A percentile compares a stretch with the other conserved stretches of the same genome.
Evolutionary conservation across 2,329 filamentous ascomycete species (phyloP).

Genomic region (Verticillium longisporum): DNA sequence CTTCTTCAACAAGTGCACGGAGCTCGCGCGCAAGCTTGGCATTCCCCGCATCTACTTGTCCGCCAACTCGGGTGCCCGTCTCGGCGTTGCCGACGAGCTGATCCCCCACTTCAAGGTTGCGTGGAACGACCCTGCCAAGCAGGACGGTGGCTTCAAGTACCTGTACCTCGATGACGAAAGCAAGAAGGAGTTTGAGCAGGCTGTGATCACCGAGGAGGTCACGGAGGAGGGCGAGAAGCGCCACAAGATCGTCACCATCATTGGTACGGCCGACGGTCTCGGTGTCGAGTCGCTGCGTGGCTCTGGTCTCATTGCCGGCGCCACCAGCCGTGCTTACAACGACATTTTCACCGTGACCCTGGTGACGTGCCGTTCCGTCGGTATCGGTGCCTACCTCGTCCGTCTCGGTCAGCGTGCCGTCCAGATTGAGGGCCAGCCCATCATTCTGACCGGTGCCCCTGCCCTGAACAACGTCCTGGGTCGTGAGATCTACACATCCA

Average conservation of each 20-base stretch:
- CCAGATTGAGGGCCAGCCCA: slow-evolving; percentile 97
- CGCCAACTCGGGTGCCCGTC: slow-evolving; percentile 96
- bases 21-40: slow-evolving; percentile 86
- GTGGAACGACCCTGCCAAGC: slow-evolving; percentile 80
- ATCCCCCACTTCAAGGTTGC: slow-evolving; percentile 96
- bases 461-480: slow-evolving; percentile 98
- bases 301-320: slow-evolving; percentile 96
- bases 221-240: slow-evolving; percentile 82
- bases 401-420: slow-evolving; percentile 97
- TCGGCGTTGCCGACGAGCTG: slow-evolving; percentile 92
- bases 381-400: slow-evolving; percentile 98
- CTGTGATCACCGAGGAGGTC: slow-evolving; percentile 72
- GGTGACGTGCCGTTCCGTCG: slow-evolving; percentile 95
- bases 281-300: slow-evolving; percentile 97
- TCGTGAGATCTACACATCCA: slow-evolving; percentile 97
- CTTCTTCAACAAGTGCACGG: slow-evolving; percentile 99
- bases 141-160: slow-evolving; percentile 91
- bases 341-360: slow-evolving; percentile 98
- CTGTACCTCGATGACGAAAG: slow-evolving; percentile 84
- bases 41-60: slow-evolving; percentile 97
- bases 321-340: slow-evolving; percentile 93
- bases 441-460: slow-evolving; percentile 94
- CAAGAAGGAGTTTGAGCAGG: slow-evolving; percentile 78
- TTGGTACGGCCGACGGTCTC: slow-evolving; percentile 90
- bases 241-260: slow-evolving; percentile 87